phyloP scores from a whole-genome alignment of 2,329 filamentous ascomycete species.

The Herpotrichia juniperi region DNA sequence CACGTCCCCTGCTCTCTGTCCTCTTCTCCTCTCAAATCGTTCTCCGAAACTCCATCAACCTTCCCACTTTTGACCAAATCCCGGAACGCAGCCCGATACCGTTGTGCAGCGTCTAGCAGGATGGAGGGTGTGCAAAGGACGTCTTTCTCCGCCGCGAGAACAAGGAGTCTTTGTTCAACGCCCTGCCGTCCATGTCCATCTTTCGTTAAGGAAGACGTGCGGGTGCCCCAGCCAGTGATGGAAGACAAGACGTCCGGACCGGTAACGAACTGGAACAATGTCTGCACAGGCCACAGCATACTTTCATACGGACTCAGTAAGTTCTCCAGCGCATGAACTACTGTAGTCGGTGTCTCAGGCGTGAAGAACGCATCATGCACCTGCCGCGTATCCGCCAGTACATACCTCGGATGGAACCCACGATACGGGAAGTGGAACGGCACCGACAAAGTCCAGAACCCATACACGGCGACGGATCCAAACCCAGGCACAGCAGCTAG shows the following conservation, averaged over 20 bases:
- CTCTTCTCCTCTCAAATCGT: slow-evolving; percentile 4
- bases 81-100: slow-evolving; percentile 45
- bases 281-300: slow-evolving; percentile 59
- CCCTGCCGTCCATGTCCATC: background rate
- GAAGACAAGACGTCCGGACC: slow-evolving; percentile 49
- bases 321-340: slow-evolving; percentile 52
- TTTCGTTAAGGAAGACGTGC: slow-evolving; percentile 29
- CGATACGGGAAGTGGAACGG: slow-evolving; percentile 47
- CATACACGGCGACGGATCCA: slow-evolving; percentile 45
- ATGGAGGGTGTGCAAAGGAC: slow-evolving; percentile 34
- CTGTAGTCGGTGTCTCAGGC: slow-evolving; percentile 45
- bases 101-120: slow-evolving; percentile 44
- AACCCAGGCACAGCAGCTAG: slow-evolving; percentile 57
- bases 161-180: slow-evolving; percentile 20
- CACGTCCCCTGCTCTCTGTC: slow-evolving; percentile 5
- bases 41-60: slow-evolving; percentile 30
- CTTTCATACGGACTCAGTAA: slow-evolving; percentile 58
- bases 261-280: slow-evolving; percentile 54
- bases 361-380: slow-evolving; percentile 60
- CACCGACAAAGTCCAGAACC: slow-evolving; percentile 29
- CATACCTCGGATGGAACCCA: slow-evolving; percentile 58
- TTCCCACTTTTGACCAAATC: slow-evolving; percentile 37
- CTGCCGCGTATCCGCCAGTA: slow-evolving; percentile 58
- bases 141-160: slow-evolving; percentile 33
- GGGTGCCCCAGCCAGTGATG: slow-evolving; percentile 45